A percentile compares a stretch with the other conserved stretches of the same genome.
Evolutionary conservation across 305 asterid species (phyloP).

Genomic region (Solanum hybrid): DNA sequence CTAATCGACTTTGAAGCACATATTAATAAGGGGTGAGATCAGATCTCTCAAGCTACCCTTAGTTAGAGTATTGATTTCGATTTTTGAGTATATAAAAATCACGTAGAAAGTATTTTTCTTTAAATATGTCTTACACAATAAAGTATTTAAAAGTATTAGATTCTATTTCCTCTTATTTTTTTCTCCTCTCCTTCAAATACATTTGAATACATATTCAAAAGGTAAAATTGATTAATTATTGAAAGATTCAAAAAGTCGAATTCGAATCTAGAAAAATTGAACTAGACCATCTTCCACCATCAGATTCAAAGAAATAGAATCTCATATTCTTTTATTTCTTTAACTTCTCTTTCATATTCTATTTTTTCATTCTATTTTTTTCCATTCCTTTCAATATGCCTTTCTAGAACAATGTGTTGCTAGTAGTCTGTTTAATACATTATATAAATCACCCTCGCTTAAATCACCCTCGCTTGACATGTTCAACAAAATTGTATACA

Average conservation of each 20-base stretch:
- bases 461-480: neutral
- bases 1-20: neutral
- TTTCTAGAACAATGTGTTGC: neutral
- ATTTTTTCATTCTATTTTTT: neutral
- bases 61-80: neutral
- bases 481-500: neutral
- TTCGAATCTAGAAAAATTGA: neutral
- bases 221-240: neutral
- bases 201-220: neutral
- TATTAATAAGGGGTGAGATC: neutral
- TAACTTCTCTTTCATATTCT: neutral
- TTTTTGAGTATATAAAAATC: neutral
- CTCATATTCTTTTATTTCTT: neutral
- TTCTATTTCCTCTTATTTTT: neutral
- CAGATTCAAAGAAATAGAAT: neutral
- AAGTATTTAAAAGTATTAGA: neutral
- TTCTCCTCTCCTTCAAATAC: neutral
- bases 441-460: neutral
- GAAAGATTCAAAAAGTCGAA: neutral
- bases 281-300: neutral
- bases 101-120: accelerated
- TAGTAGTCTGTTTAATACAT: neutral
- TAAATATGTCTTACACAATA: accelerated
- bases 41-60: neutral
- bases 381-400: neutral